Base-by-base conservation (phyloP, 352 stramenopile species). In the Globisporangium solare region DNA sequence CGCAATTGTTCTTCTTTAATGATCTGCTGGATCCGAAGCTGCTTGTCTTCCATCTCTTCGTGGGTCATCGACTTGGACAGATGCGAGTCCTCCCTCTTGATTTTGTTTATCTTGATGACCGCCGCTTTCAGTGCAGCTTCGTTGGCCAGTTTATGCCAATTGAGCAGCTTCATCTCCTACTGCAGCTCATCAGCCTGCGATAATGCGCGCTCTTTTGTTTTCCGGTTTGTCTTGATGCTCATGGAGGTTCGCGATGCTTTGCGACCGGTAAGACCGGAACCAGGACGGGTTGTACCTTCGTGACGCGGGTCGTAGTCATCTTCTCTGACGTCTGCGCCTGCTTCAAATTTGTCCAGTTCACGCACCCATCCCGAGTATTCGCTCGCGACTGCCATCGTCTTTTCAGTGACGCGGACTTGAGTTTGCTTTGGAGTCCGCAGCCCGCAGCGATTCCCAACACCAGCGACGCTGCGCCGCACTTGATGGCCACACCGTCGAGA, bases 81-180 rank as follows among this genome's bases (percentile, higher is more conserved):
- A 18, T 84, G 71, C 22, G 73, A 70, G 70, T 92, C 83, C 46
- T 89, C 76, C 27, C 67, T 66, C 62, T 94, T 92, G 67, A 89
- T 75, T 71, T 92, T 85, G 68, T 85, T 95, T 7, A 76, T 94
- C 59, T 93, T 94, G 71, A 95, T 93, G 60, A 95, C 81, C 14
- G 84, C 83, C 14, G 88, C 90, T 60, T 97, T 97, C 21, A 98
- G 73, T 15, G 91, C 91, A 2, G 91, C 87, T 63, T 97, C 87
- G 53, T 98, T 98, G 11, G 89, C 89, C 20, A 98, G 83, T 60
- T 97, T 98, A 73, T 97, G 92, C 92, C 92, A 97, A 50, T 96
- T 90, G 47, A 98, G 78, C 43, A 97, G 69, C 72, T 98, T 97
- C 75, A 98, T 93, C 64, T 98, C 92, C 63, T 92, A 79, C 61